phyloP scores from a whole-genome alignment of 345 rosid genomes.

The Syzygium aromaticum region DNA sequence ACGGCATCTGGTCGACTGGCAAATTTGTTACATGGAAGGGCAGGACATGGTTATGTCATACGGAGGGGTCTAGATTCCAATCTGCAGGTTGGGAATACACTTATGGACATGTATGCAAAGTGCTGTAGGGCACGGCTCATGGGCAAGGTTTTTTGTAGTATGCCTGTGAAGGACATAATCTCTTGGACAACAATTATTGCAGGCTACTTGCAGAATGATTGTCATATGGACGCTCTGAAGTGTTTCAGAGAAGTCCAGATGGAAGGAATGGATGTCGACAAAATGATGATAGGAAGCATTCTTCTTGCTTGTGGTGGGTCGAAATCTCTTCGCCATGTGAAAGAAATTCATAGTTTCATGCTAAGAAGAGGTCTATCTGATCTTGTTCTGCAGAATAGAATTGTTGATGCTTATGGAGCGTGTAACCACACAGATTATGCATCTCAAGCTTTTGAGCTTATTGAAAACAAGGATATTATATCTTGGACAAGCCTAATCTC shows the following conservation, averaged over 20 bases:
- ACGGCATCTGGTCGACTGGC: constrained; percentile 55
- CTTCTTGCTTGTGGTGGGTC: constrained; percentile 49
- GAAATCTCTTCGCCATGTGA: constrained; percentile 28
- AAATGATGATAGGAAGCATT: constrained; percentile 71
- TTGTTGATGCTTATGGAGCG: constrained; percentile 62
- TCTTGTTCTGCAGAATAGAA: constrained; percentile 46
- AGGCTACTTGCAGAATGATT: constrained; percentile 59
- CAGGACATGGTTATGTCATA: constrained; percentile 63
- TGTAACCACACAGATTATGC: constrained; percentile 52
- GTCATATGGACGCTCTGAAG: constrained; percentile 32
- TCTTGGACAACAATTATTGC: constrained; percentile 81
- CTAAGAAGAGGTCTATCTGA: constrained; percentile 50
- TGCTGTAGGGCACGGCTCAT: constrained; percentile 46
- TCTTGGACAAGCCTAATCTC: constrained; percentile 95
- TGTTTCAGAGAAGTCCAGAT: constrained; percentile 38
- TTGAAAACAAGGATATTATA: constrained; percentile 54
- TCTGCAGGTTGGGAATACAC: constrained; percentile 60
- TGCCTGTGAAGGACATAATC: constrained; percentile 53
- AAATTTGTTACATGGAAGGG: constrained; percentile 58
- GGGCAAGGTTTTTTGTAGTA: constrained; percentile 41
- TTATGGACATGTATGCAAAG: constrained; percentile 74
- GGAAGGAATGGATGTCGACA: constrained; percentile 37
- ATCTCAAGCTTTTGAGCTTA: constrained; percentile 37
- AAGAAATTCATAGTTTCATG: constrained; percentile 62
- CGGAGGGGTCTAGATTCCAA: constrained; percentile 43